Conservation (phyloP, 306 rosid species). For the Fragaria nilgerrensis region DNA sequence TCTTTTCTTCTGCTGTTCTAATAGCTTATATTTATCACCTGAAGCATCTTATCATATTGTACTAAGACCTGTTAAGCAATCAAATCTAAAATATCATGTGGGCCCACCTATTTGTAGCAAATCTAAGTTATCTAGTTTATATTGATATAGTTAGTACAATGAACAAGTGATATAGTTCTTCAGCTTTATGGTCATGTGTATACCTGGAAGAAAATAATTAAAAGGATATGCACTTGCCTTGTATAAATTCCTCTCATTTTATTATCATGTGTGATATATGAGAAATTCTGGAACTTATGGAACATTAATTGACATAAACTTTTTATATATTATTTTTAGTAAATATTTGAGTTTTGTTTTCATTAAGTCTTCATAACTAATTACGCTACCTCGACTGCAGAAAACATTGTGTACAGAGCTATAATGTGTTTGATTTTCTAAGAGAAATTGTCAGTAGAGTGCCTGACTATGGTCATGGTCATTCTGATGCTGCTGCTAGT, state of each 20-base stretch:
- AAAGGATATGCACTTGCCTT: not conserved
- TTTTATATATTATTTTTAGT: not conserved
- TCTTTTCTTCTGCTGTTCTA: not conserved
- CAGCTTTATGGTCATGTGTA: not conserved
- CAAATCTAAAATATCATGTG: not conserved
- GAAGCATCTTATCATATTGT: not conserved
- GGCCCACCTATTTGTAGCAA: not conserved
- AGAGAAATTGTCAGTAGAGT: slow-evolving; percentile 83
- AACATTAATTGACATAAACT: not conserved
- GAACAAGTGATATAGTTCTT: not conserved
- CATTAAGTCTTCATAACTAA: slow-evolving; percentile 19
- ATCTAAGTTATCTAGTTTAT: not conserved
- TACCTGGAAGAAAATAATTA: not conserved
- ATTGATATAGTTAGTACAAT: not conserved
- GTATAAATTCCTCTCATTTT: not conserved
- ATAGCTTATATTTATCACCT: not conserved
- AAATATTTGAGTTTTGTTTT: not conserved
- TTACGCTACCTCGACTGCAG: slow-evolving; percentile 48
- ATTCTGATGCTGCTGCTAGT: slow-evolving; percentile 58
- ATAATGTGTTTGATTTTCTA: slow-evolving; percentile 90
- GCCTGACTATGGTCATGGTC: slow-evolving; percentile 94
- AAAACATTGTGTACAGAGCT: slow-evolving; percentile 95
- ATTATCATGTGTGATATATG: not conserved
- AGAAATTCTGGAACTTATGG: not conserved
- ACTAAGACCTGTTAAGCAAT: not conserved